Conservation (phyloP, 2,329 filamentous ascomycete genomes). For the Ascochyta pisi region DNA sequence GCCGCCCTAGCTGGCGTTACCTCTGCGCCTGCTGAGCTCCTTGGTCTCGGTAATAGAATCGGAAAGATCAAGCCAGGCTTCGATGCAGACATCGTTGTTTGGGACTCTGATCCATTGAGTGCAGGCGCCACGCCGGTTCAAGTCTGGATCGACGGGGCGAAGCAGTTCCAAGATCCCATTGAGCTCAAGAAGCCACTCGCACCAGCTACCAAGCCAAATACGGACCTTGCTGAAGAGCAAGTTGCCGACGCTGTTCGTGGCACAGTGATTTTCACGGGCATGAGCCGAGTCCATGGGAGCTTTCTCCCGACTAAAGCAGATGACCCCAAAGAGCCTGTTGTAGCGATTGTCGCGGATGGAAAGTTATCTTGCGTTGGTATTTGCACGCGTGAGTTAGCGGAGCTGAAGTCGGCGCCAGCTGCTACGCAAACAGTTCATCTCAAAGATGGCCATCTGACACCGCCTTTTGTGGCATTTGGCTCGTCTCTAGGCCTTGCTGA, state of each 20-base stretch:
- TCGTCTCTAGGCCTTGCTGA: constrained; percentile 68
- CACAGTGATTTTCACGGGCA: constrained; percentile 2
- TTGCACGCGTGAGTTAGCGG: constrained; percentile 4
- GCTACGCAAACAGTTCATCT: not conserved
- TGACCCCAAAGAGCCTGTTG: not conserved
- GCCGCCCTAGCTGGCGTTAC: constrained; percentile 48
- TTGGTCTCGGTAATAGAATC: constrained; percentile 50
- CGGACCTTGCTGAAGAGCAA: constrained; percentile 46
- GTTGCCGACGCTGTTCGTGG: constrained; percentile 14
- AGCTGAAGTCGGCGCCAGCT: not conserved
- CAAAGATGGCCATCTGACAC: constrained; percentile 66
- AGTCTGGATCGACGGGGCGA: constrained; percentile 52
- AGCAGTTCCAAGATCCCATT: constrained; percentile 36
- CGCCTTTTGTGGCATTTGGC: constrained; percentile 67
- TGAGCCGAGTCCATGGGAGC: not conserved
- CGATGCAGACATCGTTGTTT: constrained; percentile 54
- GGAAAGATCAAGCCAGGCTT: constrained; percentile 51
- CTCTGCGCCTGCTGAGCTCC: constrained; percentile 48
- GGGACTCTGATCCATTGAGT: constrained; percentile 53
- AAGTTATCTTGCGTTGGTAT: constrained; percentile 2
- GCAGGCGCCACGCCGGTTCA: constrained; percentile 51
- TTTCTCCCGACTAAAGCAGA: not conserved
- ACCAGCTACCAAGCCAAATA: constrained; percentile 50
- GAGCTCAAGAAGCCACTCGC: constrained; percentile 29
- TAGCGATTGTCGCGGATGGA: constrained; percentile 4